A percentile compares a stretch with the other conserved stretches of the same genome.
These are phyloP conservation scores for Fragaria vesca DNA, from an alignment of 306 rosid genomes.

Conservation along the genomic window DNA sequence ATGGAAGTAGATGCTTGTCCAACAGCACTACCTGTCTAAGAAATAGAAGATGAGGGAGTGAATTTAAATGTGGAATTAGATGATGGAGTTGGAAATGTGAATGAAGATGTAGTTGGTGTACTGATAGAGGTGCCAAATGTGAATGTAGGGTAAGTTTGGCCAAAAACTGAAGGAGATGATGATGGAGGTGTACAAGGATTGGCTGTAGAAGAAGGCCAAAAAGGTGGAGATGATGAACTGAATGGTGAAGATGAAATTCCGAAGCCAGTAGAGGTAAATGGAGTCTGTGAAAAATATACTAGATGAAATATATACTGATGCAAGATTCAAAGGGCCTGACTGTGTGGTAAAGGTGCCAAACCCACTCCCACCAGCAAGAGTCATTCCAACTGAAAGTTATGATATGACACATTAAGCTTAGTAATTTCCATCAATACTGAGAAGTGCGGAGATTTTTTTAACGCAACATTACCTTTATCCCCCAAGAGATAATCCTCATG, in stretches of 20 bases:
- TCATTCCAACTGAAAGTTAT: conserved; percentile 66
- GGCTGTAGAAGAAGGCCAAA: conserved; percentile 48
- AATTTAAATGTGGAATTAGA: not conserved
- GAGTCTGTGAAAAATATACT: conserved; percentile 62
- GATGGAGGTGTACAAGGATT: conserved; percentile 37
- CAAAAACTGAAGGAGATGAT: conserved; percentile 30
- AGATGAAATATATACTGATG: conserved; percentile 48
- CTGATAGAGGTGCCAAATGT: conserved; percentile 17
- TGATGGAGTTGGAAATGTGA: conserved; percentile 8
- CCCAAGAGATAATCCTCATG: conserved; percentile 94
- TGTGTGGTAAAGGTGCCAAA: conserved; percentile 52
- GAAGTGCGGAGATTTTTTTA: not conserved
- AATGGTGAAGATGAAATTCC: conserved; percentile 56
- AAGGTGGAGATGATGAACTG: conserved; percentile 45
- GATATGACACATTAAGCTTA: not conserved
- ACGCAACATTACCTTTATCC: conserved; percentile 59
- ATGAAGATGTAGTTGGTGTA: not conserved
- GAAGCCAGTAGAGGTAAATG: conserved; percentile 49
- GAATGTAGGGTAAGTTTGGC: conserved; percentile 39
- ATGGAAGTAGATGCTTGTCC: not conserved
- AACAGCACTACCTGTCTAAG: not conserved
- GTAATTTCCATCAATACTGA: conserved; percentile 10
- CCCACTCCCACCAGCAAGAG: conserved; percentile 50
- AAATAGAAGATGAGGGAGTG: not conserved
- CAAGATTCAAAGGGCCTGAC: conserved; percentile 49